These are phyloP conservation scores for Alternaria postmessia DNA, from an alignment of 2,329 filamentous ascomycete genomes.

Conservation along the genomic window DNA sequence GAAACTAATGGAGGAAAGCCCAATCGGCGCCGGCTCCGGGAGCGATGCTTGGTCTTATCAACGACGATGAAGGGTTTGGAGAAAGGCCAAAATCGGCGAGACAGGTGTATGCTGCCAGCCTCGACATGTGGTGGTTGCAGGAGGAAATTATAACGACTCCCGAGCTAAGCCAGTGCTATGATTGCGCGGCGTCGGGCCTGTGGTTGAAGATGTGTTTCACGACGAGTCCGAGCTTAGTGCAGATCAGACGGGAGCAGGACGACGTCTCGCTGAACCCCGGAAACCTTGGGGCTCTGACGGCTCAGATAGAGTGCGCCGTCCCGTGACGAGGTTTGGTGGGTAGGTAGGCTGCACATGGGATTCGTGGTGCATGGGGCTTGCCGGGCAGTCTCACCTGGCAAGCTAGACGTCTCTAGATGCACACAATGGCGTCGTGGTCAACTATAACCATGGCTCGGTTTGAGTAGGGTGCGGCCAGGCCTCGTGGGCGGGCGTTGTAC, in stretches of 20 bases:
- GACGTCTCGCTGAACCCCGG: constrained; percentile 27
- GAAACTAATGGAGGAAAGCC: not conserved
- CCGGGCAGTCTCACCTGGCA: not conserved
- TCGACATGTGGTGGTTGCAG: constrained; percentile 2
- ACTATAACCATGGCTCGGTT: too few species aligned
- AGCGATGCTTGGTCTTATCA: not conserved
- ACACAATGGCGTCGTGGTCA: not conserved
- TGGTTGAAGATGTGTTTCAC: constrained; percentile 30
- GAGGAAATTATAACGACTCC: not conserved
- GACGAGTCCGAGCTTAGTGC: constrained; percentile 20
- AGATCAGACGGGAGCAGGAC: constrained; percentile 39
- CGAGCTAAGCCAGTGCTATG: not conserved
- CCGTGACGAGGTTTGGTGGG: constrained; percentile 2
- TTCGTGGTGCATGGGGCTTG: not conserved
- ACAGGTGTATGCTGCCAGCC: not conserved
- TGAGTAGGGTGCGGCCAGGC: not conserved
- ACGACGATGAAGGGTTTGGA: not conserved
- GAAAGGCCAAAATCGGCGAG: constrained; percentile 12
- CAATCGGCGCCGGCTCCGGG: constrained; percentile 12
- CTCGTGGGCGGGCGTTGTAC: not conserved
- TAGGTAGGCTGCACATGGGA: too few species aligned
- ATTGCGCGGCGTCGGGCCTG: not conserved
- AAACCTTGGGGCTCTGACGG: not conserved
- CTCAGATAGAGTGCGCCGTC: constrained; percentile 16
- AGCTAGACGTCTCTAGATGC: not conserved